Evolutionary conservation across 2,329 filamentous ascomycete species (phyloP).

Genomic region (Graphilbum sp.): DNA sequence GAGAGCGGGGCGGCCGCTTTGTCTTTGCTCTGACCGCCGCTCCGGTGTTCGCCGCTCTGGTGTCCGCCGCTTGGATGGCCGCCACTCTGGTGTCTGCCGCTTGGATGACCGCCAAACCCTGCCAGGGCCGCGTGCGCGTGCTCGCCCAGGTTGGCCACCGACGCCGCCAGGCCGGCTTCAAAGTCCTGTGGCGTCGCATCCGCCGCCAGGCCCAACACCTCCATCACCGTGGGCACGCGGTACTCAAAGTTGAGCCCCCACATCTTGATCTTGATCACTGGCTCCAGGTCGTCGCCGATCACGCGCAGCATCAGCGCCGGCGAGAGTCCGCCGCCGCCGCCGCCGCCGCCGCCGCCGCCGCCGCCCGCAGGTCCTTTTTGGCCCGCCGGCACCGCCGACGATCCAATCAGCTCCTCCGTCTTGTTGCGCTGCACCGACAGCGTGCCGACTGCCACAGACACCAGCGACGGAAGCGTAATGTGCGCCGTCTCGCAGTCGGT

Average conservation of each 20-base stretch:
- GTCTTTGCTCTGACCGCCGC: slow-evolving; percentile 8
- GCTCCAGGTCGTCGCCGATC: slow-evolving; percentile 88
- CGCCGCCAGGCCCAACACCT: slow-evolving; percentile 53
- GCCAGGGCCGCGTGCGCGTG: slow-evolving; percentile 35
- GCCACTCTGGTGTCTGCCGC: too few relatives aligned
- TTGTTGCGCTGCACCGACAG: slow-evolving; percentile 48
- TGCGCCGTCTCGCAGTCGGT: slow-evolving; percentile 57
- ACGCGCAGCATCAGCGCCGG: slow-evolving; percentile 72
- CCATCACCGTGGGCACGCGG: slow-evolving; percentile 67
- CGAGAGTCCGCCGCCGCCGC: neutral
- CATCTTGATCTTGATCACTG: slow-evolving; percentile 73
- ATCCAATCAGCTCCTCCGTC: slow-evolving; percentile 55
- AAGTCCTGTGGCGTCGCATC: slow-evolving; percentile 56
- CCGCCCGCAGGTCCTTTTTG: too few relatives aligned
- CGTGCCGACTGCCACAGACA: slow-evolving; percentile 58
- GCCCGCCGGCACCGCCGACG: slow-evolving; percentile 15
- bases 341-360: slow-evolving; percentile 3
- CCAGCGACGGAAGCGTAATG: slow-evolving; percentile 67
- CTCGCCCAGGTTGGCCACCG: slow-evolving; percentile 61
- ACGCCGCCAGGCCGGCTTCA: slow-evolving; percentile 59
- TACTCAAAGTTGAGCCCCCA: slow-evolving; percentile 81
- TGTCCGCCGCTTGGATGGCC: too few relatives aligned
- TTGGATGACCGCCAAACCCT: too few relatives aligned
- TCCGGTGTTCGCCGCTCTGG: too few relatives aligned
- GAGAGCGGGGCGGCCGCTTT: neutral